Conservation (phyloP, 2,329 filamentous ascomycete species). For the Coniochaeta prunicola region DNA sequence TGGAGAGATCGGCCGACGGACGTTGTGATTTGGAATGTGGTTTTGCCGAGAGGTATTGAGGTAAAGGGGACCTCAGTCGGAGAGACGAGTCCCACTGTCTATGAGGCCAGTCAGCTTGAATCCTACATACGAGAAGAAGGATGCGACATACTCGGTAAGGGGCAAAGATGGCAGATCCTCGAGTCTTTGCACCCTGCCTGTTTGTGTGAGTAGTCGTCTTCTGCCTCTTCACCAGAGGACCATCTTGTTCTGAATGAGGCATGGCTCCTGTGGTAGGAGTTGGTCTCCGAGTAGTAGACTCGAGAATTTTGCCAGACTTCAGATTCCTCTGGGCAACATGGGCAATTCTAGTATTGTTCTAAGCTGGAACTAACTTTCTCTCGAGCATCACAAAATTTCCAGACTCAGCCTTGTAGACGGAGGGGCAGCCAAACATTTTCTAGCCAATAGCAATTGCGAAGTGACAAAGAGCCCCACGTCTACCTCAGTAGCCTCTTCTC, state of each 20-base stretch:
- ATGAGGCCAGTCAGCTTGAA: conserved; percentile 6
- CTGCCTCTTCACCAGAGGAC: conserved; percentile 29
- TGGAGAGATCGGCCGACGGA: conserved; percentile 85
- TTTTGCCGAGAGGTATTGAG: conserved; percentile 80
- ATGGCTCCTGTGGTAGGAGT: conserved; percentile 23
- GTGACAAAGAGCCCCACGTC: no score
- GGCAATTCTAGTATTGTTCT: not conserved
- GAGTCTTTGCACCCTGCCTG: conserved; percentile 6
- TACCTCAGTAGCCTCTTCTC: not conserved
- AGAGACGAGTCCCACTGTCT: conserved; percentile 92
- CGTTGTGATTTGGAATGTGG: conserved; percentile 94
- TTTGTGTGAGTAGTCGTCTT: conserved; percentile 9
- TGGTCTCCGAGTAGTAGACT: not conserved
- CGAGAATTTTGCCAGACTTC: not conserved
- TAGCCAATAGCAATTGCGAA: not conserved
- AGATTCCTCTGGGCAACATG: not conserved
- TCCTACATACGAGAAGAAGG: not conserved
- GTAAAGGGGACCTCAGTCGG: conserved; percentile 88
- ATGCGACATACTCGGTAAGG: conserved; percentile 71
- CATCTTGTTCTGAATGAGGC: conserved; percentile 49
- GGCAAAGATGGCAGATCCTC: conserved; percentile 76
- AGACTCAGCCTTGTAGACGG: not conserved
- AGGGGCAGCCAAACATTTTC: not conserved
- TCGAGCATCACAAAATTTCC: not conserved
- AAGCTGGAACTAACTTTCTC: not conserved